These are phyloP conservation scores for Diaporthe nobilis DNA, from an alignment of 2,329 filamentous ascomycete genomes.

Conservation along the genomic window DNA sequence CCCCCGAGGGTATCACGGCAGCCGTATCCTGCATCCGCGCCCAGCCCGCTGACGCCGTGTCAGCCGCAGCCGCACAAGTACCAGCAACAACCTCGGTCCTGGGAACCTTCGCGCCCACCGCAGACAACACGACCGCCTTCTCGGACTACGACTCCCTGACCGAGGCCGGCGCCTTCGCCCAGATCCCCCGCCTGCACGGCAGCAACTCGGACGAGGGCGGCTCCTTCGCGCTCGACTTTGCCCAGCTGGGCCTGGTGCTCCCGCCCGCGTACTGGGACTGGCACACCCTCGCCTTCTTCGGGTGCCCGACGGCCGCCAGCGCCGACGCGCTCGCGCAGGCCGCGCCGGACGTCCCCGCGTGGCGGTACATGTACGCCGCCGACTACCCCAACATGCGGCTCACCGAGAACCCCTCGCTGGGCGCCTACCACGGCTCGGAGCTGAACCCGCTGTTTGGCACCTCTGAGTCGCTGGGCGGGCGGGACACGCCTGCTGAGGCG, in stretches of 20 bases:
- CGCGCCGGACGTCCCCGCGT: background rate
- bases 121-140: slow-evolving; percentile 26
- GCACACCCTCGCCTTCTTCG: slow-evolving; percentile 31
- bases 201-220: slow-evolving; percentile 13
- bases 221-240: slow-evolving; percentile 22
- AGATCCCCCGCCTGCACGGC: slow-evolving; percentile 16
- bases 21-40: slow-evolving; percentile 13
- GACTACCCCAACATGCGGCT: slow-evolving; percentile 28
- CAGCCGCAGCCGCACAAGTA: background rate
- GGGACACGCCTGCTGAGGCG: slow-evolving; percentile 17
- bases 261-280: slow-evolving; percentile 17
- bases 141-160: background rate
- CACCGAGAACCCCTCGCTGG: background rate
- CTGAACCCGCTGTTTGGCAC: slow-evolving; percentile 20
- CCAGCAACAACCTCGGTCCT: background rate
- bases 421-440: slow-evolving; percentile 25
- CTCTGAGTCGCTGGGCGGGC: background rate
- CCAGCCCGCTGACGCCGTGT: slow-evolving; percentile 2
- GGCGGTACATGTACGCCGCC: slow-evolving; percentile 19
- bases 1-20: background rate
- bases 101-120: slow-evolving; percentile 26
- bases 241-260: slow-evolving; percentile 7
- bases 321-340: background rate
- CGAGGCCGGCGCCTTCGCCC: background rate
- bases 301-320: slow-evolving; percentile 4